Evolutionary conservation across 345 rosid genomes (phyloP).

Genomic region (Durio zibethinus): DNA sequence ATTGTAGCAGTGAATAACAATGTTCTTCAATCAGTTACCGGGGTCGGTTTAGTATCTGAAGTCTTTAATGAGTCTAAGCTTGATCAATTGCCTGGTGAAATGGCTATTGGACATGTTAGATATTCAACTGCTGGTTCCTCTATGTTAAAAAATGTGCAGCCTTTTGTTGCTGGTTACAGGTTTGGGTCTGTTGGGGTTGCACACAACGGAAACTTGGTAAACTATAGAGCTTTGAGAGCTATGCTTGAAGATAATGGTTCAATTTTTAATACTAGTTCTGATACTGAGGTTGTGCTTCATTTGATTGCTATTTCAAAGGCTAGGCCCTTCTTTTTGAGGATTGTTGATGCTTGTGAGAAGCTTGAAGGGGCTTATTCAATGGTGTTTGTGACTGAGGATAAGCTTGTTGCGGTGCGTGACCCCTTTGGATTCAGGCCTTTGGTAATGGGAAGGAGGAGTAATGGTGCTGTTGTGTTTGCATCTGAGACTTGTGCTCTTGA

Average conservation of each 20-base stretch:
- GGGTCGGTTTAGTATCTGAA: slow-evolving; percentile 92
- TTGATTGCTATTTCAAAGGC: slow-evolving; percentile 88
- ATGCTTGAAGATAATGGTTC: slow-evolving; percentile 83
- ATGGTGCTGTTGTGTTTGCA: slow-evolving; percentile 88
- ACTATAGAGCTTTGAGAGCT: slow-evolving; percentile 60
- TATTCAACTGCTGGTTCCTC: slow-evolving; percentile 95
- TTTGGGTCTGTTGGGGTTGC: slow-evolving; percentile 94
- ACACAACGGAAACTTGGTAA: slow-evolving; percentile 90
- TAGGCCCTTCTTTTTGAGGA: slow-evolving; percentile 81
- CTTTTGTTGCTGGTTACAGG: slow-evolving; percentile 90
- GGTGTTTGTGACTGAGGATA: slow-evolving; percentile 92
- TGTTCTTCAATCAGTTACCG: slow-evolving; percentile 80
- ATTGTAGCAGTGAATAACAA: slow-evolving; percentile 73
- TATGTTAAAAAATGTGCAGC: slow-evolving; percentile 96
- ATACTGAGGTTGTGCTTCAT: slow-evolving; percentile 97
- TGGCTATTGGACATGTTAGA: slow-evolving; percentile 89
- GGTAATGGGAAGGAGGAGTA: slow-evolving; percentile 95
- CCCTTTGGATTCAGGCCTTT: slow-evolving; percentile 87
- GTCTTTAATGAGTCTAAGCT: slow-evolving; percentile 87
- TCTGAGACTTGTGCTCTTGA: slow-evolving; percentile 98
- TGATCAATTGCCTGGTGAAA: slow-evolving; percentile 75
- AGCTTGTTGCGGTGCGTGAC: slow-evolving; percentile 91
- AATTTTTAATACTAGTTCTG: slow-evolving; percentile 87
- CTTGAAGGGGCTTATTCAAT: slow-evolving; percentile 88
- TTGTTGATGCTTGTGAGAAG: slow-evolving; percentile 89